These are phyloP conservation scores for Fraxinus ornus DNA, from an alignment of 305 asterid species.

Conservation along the genomic window DNA sequence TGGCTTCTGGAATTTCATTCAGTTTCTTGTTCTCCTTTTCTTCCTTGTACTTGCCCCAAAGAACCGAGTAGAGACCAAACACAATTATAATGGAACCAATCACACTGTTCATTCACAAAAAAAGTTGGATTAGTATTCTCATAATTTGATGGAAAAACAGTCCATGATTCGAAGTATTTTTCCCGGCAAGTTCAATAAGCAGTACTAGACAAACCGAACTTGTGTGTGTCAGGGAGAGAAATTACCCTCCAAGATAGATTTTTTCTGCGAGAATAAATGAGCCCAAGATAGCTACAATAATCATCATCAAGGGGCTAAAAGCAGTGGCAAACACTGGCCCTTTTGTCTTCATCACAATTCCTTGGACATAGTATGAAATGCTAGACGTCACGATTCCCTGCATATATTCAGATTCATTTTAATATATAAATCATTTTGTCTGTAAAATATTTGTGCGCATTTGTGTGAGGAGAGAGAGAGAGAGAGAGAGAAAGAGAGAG, in stretches of 20 bases:
- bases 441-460: background rate
- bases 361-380: conserved; percentile 83
- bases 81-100: conserved; percentile 44
- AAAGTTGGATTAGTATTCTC: background rate
- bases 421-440: background rate
- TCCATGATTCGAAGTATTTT: background rate
- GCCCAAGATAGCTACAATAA: conserved; percentile 77
- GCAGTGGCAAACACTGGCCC: conserved; percentile 96
- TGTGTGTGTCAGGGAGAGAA: background rate
- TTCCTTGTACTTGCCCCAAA: conserved; percentile 56
- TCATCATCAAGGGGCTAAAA: conserved; percentile 93
- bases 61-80: conserved; percentile 42
- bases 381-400: conserved; percentile 88
- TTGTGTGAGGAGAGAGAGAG: no score
- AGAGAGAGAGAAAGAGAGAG: conserved; percentile 8
- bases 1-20: conserved; percentile 37
- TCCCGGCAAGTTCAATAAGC: background rate
- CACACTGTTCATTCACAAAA: conserved; percentile 29
- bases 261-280: conserved; percentile 72
- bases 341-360: conserved; percentile 70
- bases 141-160: background rate
- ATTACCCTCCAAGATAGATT: conserved; percentile 79
- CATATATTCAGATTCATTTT: background rate
- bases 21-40: conserved; percentile 27
- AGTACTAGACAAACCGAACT: background rate